Conservation (phyloP, 2,329 filamentous ascomycete genomes). For the Alternaria sp. region DNA sequence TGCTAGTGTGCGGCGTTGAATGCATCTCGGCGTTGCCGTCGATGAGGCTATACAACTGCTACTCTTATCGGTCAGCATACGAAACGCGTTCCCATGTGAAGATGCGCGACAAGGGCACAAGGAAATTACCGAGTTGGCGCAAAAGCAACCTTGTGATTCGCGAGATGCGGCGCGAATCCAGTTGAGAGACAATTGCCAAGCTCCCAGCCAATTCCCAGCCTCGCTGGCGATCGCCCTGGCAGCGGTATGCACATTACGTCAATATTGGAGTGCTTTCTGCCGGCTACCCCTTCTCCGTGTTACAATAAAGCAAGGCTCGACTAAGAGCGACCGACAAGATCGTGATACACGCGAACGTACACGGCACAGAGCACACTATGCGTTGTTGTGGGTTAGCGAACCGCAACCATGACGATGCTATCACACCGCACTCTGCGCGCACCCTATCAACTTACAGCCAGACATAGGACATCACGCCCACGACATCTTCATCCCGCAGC, state of each 20-base stretch:
- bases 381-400: conserved; percentile 5
- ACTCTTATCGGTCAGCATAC: not conserved
- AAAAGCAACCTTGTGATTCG: conserved; percentile 17
- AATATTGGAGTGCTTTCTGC: not conserved
- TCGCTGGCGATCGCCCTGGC: conserved; percentile 19
- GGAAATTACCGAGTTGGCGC: conserved; percentile 13
- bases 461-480: not conserved
- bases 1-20: not conserved
- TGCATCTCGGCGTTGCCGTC: conserved; percentile 21
- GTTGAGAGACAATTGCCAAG: conserved; percentile 19
- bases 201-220: conserved; percentile 17
- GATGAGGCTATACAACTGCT: conserved; percentile 9
- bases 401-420: not conserved
- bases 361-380: conserved; percentile 5
- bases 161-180: conserved; percentile 12
- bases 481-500: not conserved
- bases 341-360: conserved; percentile 2
- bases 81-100: conserved; percentile 13
- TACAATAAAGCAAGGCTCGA: conserved; percentile 16
- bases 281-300: not conserved
- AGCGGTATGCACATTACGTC: conserved; percentile 25
- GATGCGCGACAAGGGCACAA: conserved; percentile 12
- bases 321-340: conserved; percentile 2
- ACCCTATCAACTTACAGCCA: not conserved
- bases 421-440: conserved; percentile 2